These are phyloP conservation scores for Oxytropis ochrocephala DNA, from an alignment of 306 rosid species.

Conservation along the genomic window DNA sequence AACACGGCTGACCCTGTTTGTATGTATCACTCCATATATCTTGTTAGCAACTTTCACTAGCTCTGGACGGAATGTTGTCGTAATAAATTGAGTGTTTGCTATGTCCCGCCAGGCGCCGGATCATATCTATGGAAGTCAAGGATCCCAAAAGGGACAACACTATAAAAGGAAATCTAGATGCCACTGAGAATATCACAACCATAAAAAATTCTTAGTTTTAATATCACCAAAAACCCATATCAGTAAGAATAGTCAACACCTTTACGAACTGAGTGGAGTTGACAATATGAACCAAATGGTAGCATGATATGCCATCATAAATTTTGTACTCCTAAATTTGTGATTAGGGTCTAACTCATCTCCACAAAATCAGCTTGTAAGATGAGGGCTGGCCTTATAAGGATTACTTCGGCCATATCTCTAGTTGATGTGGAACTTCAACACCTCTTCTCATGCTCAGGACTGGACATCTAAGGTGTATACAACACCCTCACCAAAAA, in stretches of 20 bases:
- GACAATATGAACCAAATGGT: neutral
- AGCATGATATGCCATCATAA: neutral
- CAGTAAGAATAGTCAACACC: neutral
- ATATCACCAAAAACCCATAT: neutral
- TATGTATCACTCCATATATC: constrained; percentile 85
- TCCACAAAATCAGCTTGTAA: too few relatives aligned
- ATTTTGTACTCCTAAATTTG: neutral
- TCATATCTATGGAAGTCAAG: constrained; percentile 78
- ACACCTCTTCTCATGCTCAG: too few relatives aligned
- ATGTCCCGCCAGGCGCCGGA: constrained; percentile 87
- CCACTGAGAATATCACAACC: constrained; percentile 4
- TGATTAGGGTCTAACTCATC: too few relatives aligned
- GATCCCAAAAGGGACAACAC: constrained; percentile 22
- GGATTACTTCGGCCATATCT: too few relatives aligned
- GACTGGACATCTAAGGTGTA: too few relatives aligned
- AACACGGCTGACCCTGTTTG: constrained; percentile 89
- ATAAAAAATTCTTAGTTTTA: neutral
- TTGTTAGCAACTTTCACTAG: constrained; percentile 93
- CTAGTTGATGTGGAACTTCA: too few relatives aligned
- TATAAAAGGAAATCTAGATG: constrained; percentile 14
- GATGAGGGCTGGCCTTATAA: too few relatives aligned
- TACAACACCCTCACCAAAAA: too few relatives aligned
- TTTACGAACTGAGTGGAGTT: too few relatives aligned
- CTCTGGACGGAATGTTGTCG: constrained; percentile 89
- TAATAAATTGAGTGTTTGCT: constrained; percentile 84